Evolutionary conservation across 1,284 basidiomycete genomes (phyloP), one percentile per base, ranked within the genome.

Genomic region (Cystobasidiaceae sp.): DNA sequence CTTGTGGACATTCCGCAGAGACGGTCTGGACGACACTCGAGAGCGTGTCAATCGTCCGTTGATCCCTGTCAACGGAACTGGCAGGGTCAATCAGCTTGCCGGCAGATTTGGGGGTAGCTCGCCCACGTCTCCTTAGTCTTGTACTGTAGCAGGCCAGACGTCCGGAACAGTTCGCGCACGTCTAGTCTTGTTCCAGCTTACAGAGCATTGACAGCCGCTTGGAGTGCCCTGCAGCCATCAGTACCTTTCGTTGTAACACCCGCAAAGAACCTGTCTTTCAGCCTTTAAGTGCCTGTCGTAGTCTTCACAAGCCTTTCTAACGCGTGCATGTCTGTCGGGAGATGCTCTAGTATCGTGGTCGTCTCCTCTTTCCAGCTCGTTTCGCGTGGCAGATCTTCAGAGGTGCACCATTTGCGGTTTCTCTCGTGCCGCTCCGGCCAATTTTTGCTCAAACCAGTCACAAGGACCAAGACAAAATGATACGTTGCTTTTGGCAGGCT

Each of bases 361-460:
- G 41, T 50, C 48, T 59, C 56, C 2, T 49, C 56, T 30, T 56
- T 48, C 64, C 64, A 66, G 21, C 33, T 27, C 4, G 48, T 52
- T 25, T 28, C 17, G 7, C 33, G 48, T 13, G 41, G 21, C 37
- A 58, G 21, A 17, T 66, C 57, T 17, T 39, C 19, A 1, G n/a
- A 9, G 9, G 34, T 52, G 21, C 21, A 50, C 64, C 64, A 66
- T 39, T 43, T 15, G 4, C 64, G 33, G 28, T 34, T 21, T 17
- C 64, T 45, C 28, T 66, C 64, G 30, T 60, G 55, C 15, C 34
- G 23, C 33, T 66, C 64, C 4, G 64, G 64, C 64, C 64, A 66
- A 8, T 50, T 34, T 7, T 55, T 41, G 23, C 56, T 48, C 8
- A 66, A 27, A 23, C 43, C 41, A 15, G 55, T 66, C 3, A 66